Base-by-base conservation (phyloP, 1,139 yeast species). In the Pichia sp. region DNA sequence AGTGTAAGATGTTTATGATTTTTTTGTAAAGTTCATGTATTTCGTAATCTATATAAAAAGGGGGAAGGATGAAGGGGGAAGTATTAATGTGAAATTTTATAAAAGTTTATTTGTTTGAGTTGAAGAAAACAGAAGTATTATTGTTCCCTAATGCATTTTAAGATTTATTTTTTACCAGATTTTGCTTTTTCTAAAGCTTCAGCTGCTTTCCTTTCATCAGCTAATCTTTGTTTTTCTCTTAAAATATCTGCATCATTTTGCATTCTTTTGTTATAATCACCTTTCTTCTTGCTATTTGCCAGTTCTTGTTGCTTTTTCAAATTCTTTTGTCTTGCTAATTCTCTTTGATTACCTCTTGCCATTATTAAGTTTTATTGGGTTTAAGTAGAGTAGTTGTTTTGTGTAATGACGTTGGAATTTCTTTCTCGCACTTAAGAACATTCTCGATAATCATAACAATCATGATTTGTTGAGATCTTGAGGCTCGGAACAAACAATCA, bases 291-390 rank as follows among this genome's bases (percentile, higher is more conserved):
- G 54, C 66, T 69, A 60, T 81, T 79, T 22, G 69, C 69, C 6
- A 31, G 40, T 33, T 77, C 83, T 52, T 74, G 75, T 57, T 74
- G 81, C 64, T 89, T 89, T 69, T 89, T 91, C 59, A 67, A 62
- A 64, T 85, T 86, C 67, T 85, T 89, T 46, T 81, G 88, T 59
- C 98, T 75, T 23, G 96, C 96, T 55, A 84, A 74, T 39, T 91
- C 98, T 62, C 98, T 76, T 66, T 91, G 97, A 64, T 91, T 91
- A 25, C 98, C 98, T 70, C 98, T 77, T 40, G 95, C 82, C 97
- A 89, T 89, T 11, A 7, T 35, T 14, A 14, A 14, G 8, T 7
- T 7, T 10, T 25, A 7, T 5, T 25, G 5, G 33, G 19, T 17
- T 10, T 25, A 10, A 15, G n/a, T n/a, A n/a, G n/a, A n/a, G n/a